Base-by-base conservation (phyloP, 73 alveolate species). In the Paramecium caudatum region DNA sequence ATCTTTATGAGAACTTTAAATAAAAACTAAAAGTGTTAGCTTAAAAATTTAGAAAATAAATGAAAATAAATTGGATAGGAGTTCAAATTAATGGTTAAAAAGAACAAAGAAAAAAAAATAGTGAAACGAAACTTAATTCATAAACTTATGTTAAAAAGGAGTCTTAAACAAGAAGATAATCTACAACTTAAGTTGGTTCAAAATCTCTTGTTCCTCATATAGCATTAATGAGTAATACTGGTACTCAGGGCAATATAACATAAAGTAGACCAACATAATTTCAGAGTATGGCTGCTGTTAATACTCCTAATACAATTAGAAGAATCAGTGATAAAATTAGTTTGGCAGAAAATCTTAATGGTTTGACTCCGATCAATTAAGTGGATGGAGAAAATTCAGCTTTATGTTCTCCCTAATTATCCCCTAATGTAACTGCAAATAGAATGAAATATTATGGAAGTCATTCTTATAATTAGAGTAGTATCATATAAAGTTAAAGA, bases 21-120 rank as follows among this genome's bases (percentile, higher is more conserved):
- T 41, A 2, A 74, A 74, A 47, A 74, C 12, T 74, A 5, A 37
- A 74, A 74, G 88, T n/a, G 19, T 74, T 74, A 47, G 88, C 88
- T 7, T 27, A 74, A 19, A 74, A 43, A 39, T 74, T 74, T 45
- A 74, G 32, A 16, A 7, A 37, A 6, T 41, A 74, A 74, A 45
- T 74, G 62, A 39, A 74, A 39, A 27, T 74, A 9, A 45, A 74
- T 41, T 74, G 88, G 88, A 41, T 74, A 16, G 8, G 47, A 5
- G 43, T 19, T 1, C 27, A 74, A 41, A 43, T 27, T 16, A 41
- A 74, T 39, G 1, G 19, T 32, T 1, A 13, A 36, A 1, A 23
- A 65, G 32, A 65, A 36, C 1, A 65, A 33, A 36, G 6, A 15
- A 9, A 65, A 65, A 65, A 65, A 36, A 8, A 21, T 33, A 65